These are phyloP conservation scores for Pseudocercospora musae DNA, from an alignment of 2,329 filamentous ascomycete genomes.

Conservation along the genomic window DNA sequence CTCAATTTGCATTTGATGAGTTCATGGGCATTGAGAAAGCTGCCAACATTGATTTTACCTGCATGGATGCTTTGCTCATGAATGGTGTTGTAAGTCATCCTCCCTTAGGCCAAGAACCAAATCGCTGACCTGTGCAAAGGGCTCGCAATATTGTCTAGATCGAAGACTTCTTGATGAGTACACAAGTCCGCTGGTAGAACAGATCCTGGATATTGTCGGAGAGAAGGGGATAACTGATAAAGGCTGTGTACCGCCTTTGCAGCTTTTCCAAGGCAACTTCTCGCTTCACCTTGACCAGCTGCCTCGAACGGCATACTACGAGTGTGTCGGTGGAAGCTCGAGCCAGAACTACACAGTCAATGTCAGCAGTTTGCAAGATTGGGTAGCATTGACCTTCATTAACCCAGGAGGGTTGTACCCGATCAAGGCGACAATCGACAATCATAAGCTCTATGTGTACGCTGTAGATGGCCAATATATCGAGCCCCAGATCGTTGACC, in stretches of 20 bases:
- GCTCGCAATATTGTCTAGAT: too few relatives aligned
- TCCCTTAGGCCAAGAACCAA: too few relatives aligned
- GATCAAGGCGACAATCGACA: conserved; percentile 14
- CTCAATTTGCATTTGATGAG: conserved; percentile 10
- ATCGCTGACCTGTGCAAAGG: too few relatives aligned
- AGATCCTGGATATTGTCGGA: too few relatives aligned
- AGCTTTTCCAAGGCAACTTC: conserved; percentile 1
- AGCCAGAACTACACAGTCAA: conserved; percentile 12
- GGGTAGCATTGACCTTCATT: conserved; percentile 17
- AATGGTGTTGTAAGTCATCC: conserved; percentile 8
- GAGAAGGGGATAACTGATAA: conserved; percentile 5
- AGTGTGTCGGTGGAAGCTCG: background rate
- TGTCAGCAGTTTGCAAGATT: conserved; percentile 3
- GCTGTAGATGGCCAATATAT: conserved; percentile 42
- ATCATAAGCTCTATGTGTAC: conserved; percentile 17
- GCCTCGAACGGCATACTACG: conserved; percentile 4
- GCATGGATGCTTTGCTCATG: conserved; percentile 15
- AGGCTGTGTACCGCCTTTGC: conserved; percentile 13
- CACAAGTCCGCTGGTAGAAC: too few relatives aligned
- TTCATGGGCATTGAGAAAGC: conserved; percentile 1
- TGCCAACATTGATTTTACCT: conserved; percentile 14
- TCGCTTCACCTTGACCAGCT: conserved; percentile 4
- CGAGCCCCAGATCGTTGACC: conserved; percentile 50
- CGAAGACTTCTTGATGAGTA: too few relatives aligned
- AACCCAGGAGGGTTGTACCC: conserved; percentile 5